Evolutionary conservation across 768 basidiomycete genomes (phyloP).

Genomic region (Pleurotus tuoliensis): DNA sequence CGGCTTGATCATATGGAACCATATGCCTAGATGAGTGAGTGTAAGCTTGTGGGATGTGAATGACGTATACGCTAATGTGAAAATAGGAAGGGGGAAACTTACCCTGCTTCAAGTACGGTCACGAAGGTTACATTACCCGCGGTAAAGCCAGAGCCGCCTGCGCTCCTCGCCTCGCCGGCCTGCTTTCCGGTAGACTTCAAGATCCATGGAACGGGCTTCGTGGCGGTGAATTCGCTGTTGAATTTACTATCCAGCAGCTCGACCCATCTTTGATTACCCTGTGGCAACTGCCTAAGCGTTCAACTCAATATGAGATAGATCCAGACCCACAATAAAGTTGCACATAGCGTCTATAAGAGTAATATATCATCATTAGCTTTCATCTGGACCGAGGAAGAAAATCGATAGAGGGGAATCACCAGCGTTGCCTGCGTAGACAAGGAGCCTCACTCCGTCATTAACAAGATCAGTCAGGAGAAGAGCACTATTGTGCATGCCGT

Average conservation of each 20-base stretch:
- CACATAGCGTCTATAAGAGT: slow-evolving; percentile 71
- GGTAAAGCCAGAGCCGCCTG: slow-evolving; percentile 57
- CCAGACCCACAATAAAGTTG: slow-evolving; percentile 62
- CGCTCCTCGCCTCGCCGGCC: slow-evolving; percentile 68
- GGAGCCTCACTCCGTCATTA: slow-evolving; percentile 74
- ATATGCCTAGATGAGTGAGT: slow-evolving; percentile 56
- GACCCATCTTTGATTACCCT: slow-evolving; percentile 82
- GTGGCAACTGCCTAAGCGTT: neutral
- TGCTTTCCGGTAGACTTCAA: slow-evolving; percentile 45
- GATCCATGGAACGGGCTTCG: slow-evolving; percentile 52
- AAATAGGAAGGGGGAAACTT: slow-evolving; percentile 21
- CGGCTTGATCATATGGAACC: slow-evolving; percentile 90
- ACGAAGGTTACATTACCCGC: slow-evolving; percentile 89
- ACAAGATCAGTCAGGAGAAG: slow-evolving; percentile 76
- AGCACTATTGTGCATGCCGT: slow-evolving; percentile 82
- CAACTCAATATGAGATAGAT: neutral
- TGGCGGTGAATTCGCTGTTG: slow-evolving; percentile 52
- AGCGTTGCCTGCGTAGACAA: slow-evolving; percentile 89
- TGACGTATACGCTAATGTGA: neutral
- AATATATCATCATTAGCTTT: slow-evolving; percentile 12
- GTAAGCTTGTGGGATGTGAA: neutral
- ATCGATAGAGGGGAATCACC: slow-evolving; percentile 35
- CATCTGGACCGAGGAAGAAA: neutral
- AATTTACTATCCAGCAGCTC: slow-evolving; percentile 58
- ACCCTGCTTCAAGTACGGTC: slow-evolving; percentile 77